These are phyloP conservation scores for Epichloe elymi DNA, from an alignment of 2,329 filamentous ascomycete species.

Conservation along the genomic window DNA sequence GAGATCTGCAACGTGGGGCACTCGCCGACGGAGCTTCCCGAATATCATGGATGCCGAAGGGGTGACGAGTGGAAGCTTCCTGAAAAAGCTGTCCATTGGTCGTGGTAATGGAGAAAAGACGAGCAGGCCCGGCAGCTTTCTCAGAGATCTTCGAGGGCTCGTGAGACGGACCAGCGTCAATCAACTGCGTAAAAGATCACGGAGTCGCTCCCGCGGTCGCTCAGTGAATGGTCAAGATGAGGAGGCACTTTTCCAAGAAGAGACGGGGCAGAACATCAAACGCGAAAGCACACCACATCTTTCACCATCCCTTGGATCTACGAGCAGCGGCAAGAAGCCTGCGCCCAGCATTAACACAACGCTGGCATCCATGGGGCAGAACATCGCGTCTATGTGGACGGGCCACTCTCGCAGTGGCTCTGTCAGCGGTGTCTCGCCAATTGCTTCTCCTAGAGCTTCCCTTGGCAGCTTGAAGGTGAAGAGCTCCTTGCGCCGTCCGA, in stretches of 20 bases:
- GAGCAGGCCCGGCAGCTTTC: slow-evolving; percentile 31
- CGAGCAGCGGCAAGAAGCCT: slow-evolving; percentile 38
- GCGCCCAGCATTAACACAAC: slow-evolving; percentile 47
- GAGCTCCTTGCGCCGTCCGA: slow-evolving; percentile 37
- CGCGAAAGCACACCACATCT: slow-evolving; percentile 32
- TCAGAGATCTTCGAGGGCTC: slow-evolving; percentile 37
- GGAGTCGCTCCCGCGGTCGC: slow-evolving; percentile 16
- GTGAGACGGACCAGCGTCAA: slow-evolving; percentile 36
- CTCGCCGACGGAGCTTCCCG: slow-evolving; percentile 50
- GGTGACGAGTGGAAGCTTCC: slow-evolving; percentile 44
- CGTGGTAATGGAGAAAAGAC: slow-evolving; percentile 25
- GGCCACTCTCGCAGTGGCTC: slow-evolving; percentile 47
- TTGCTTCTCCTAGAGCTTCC: slow-evolving; percentile 40
- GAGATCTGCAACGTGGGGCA: slow-evolving; percentile 56
- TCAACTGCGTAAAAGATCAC: slow-evolving; percentile 32
- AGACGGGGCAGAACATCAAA: slow-evolving; percentile 22
- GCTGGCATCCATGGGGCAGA: slow-evolving; percentile 40
- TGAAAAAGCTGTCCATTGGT: slow-evolving; percentile 48
- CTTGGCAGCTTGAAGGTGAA: slow-evolving; percentile 28
- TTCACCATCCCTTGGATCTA: slow-evolving; percentile 35
- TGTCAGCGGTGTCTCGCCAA: slow-evolving; percentile 36
- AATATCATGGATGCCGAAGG: slow-evolving; percentile 38
- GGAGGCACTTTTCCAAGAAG: slow-evolving; percentile 11
- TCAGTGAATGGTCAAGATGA: slow-evolving; percentile 18
- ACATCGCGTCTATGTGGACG: slow-evolving; percentile 41